A percentile compares a stretch with the other conserved stretches of the same genome.
Evolutionary conservation across 2,329 filamentous ascomycete species (phyloP).

Genomic region (Xylariales sp.): DNA sequence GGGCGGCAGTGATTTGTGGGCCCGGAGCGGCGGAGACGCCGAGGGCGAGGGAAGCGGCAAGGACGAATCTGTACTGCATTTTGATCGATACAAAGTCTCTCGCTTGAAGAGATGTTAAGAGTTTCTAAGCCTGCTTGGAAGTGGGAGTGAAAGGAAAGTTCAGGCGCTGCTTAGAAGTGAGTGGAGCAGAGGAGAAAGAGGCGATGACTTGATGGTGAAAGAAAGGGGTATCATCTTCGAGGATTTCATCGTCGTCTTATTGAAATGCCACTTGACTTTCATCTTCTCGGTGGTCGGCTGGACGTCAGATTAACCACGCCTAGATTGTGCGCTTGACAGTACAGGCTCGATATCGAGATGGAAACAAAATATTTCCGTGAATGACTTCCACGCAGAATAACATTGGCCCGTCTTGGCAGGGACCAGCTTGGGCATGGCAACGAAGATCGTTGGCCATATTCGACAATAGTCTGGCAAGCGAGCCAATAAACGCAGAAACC

Average conservation of each 20-base stretch:
- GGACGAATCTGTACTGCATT: constrained; percentile 19
- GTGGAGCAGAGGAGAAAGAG: constrained; percentile 2
- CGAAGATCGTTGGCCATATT: too few species aligned
- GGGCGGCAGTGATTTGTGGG: constrained; percentile 4
- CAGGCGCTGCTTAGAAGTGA: constrained; percentile 6
- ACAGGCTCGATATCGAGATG: too few species aligned
- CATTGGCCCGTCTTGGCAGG: too few species aligned
- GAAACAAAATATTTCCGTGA: too few species aligned
- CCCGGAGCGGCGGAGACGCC: constrained; percentile 3
- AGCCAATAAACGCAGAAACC: too few species aligned
- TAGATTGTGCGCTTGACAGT: too few species aligned
- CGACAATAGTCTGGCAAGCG: too few species aligned
- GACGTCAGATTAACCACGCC: too few species aligned
- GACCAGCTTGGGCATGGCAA: too few species aligned
- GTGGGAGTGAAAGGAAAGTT: constrained; percentile 1
- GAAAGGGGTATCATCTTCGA: neutral
- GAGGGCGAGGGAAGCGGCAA: constrained; percentile 16
- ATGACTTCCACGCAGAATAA: too few species aligned
- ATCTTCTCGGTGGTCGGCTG: too few species aligned
- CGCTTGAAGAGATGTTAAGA: neutral
- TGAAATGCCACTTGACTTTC: neutral
- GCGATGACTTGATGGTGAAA: neutral
- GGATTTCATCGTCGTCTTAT: constrained; percentile 1
- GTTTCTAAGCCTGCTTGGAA: constrained; percentile 1
- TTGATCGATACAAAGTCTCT: constrained; percentile 3